Evolutionary conservation across 306 rosid genomes (phyloP).

Genomic region (Begonia fuchsioides): DNA sequence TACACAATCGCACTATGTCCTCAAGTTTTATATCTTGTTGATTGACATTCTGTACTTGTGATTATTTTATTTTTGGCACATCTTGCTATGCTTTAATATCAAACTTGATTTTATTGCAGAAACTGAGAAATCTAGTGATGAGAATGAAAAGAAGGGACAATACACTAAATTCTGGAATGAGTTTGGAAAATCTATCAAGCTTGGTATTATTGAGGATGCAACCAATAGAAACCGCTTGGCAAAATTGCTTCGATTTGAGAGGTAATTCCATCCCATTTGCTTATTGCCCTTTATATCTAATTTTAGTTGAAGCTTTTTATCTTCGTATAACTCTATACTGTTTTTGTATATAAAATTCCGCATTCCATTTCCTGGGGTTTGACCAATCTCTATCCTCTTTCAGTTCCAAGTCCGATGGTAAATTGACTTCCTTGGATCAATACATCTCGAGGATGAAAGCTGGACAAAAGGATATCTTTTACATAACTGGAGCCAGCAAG

Average conservation of each 20-base stretch:
- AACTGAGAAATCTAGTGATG: slow-evolving; percentile 42
- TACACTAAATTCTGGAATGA: slow-evolving; percentile 89
- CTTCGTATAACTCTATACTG: neutral
- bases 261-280: slow-evolving; percentile 18
- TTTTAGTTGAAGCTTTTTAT: neutral
- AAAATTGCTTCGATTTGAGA: slow-evolving; percentile 94
- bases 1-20: too few relatives aligned
- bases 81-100: neutral
- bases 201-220: slow-evolving; percentile 96
- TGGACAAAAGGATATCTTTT: slow-evolving; percentile 94
- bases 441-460: slow-evolving; percentile 93
- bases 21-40: too few relatives aligned
- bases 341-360: neutral
- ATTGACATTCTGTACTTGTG: neutral
- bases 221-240: slow-evolving; percentile 94
- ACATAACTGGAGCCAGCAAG: slow-evolving; percentile 86
- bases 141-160: slow-evolving; percentile 79
- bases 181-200: slow-evolving; percentile 92
- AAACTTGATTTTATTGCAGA: too few relatives aligned
- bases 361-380: neutral
- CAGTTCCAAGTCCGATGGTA: slow-evolving; percentile 96
- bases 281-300: neutral
- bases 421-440: slow-evolving; percentile 82
- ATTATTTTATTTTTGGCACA: neutral
- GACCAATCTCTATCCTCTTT: slow-evolving; percentile 13